Percentiles rank a stretch among this genome's conserved stretches.
These are phyloP conservation scores for Scortechinia acanthostroma DNA, from an alignment of 2,329 filamentous ascomycete species.

Conservation along the genomic window DNA sequence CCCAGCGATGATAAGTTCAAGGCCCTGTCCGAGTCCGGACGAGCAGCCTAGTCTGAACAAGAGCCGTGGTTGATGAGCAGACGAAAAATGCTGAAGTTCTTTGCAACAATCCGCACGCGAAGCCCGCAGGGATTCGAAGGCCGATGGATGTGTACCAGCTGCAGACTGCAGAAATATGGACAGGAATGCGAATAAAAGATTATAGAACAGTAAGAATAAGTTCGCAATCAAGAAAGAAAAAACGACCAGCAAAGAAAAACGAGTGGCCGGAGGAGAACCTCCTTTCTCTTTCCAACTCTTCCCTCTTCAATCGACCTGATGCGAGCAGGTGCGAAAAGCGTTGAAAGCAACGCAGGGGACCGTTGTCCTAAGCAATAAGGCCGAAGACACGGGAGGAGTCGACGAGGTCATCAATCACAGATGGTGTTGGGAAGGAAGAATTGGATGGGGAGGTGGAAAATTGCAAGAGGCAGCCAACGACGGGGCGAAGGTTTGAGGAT, in stretches of 20 bases:
- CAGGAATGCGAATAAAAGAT: constrained; percentile 9
- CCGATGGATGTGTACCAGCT: neutral
- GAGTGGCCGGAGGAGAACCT: constrained; percentile 2
- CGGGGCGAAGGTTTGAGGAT: constrained; percentile 6
- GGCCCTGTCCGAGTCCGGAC: too few species aligned
- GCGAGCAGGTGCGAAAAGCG: constrained; percentile 9
- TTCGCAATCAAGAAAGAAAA: too few species aligned
- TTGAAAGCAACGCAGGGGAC: constrained; percentile 15
- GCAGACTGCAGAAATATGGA: constrained; percentile 4
- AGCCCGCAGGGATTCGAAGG: neutral
- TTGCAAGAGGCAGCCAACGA: constrained; percentile 5
- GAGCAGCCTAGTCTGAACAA: too few species aligned
- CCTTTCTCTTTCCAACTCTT: constrained; percentile 1
- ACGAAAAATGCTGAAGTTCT: too few species aligned
- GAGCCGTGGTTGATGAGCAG: too few species aligned
- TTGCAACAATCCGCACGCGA: neutral
- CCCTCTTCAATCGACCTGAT: neutral
- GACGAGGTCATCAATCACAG: constrained; percentile 1
- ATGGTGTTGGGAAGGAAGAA: neutral
- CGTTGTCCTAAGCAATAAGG: constrained; percentile 8
- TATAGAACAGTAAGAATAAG: too few species aligned
- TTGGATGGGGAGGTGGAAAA: neutral
- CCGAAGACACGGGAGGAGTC: neutral
- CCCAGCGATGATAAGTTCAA: too few species aligned
- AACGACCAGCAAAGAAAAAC: constrained; percentile 3